These are phyloP conservation scores for Paraphoma chrysanthemicola DNA, from an alignment of 2,329 filamentous ascomycete genomes.

Conservation along the genomic window DNA sequence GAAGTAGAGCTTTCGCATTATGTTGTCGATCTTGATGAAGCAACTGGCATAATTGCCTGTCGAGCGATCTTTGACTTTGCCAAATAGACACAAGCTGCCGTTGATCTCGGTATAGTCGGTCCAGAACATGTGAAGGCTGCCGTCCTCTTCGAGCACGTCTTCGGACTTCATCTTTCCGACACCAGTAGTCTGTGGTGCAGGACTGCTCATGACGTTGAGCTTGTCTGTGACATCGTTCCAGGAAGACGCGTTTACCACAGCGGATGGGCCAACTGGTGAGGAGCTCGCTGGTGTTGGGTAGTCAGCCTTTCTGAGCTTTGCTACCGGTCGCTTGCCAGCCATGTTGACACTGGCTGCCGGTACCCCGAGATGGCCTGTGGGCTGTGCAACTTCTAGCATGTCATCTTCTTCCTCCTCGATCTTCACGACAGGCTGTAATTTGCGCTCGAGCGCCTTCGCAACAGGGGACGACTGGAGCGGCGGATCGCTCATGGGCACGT, in stretches of 20 bases:
- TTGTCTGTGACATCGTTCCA: slow-evolving; percentile 90
- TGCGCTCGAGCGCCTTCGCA: slow-evolving; percentile 77
- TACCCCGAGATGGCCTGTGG: slow-evolving; percentile 68
- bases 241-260: slow-evolving; percentile 74
- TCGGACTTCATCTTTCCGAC: slow-evolving; percentile 83
- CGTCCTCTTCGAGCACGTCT: slow-evolving; percentile 92
- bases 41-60: slow-evolving; percentile 83
- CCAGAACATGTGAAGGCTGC: slow-evolving; percentile 95
- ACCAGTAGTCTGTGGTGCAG: slow-evolving; percentile 66
- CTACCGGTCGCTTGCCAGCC: slow-evolving; percentile 77
- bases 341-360: slow-evolving; percentile 81
- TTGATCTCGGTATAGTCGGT: slow-evolving; percentile 93
- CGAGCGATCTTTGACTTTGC: slow-evolving; percentile 91
- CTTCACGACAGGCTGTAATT: slow-evolving; percentile 63
- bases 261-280: slow-evolving; percentile 70
- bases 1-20: slow-evolving; percentile 91
- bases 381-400: slow-evolving; percentile 85
- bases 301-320: slow-evolving; percentile 71
- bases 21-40: slow-evolving; percentile 95
- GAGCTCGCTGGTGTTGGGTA: slow-evolving; percentile 78
- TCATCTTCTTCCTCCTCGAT: slow-evolving; percentile 75
- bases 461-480: slow-evolving; percentile 83
- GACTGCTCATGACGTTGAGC: slow-evolving; percentile 83
- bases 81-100: slow-evolving; percentile 90
- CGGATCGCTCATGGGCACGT: slow-evolving; percentile 85